A percentile compares a stretch with the other conserved stretches of the same genome.
phyloP scores from a whole-genome alignment of 176 grass and related monocot genomes.

The bread wheat (Triticum aestivum) region DNA sequence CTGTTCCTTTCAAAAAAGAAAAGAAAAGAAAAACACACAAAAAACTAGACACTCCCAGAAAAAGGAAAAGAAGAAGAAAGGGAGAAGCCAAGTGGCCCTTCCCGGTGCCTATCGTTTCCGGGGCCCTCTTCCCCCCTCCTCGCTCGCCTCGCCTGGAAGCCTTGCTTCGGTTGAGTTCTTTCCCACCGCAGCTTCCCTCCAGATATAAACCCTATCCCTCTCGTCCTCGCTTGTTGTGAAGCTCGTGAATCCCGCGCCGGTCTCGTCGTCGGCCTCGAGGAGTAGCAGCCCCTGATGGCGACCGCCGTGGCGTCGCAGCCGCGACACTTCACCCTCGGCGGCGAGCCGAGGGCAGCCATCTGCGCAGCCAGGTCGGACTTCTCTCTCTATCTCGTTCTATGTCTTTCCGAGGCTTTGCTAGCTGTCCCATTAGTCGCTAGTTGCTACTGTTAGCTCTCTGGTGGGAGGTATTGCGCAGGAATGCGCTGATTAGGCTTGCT shows the following conservation, averaged over 20 bases:
- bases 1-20: too few species aligned
- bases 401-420: background rate
- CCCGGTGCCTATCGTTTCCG: constrained; percentile 47
- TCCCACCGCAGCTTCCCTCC: constrained; percentile 48
- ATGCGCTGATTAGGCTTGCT: constrained; percentile 10
- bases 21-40: too few species aligned
- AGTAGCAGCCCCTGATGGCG: constrained; percentile 22
- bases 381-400: background rate
- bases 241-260: background rate
- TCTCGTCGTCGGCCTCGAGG: constrained; percentile 5
- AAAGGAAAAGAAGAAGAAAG: background rate
- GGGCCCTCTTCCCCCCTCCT: background rate
- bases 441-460: background rate
- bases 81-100: constrained; percentile 30
- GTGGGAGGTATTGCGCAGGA: background rate
- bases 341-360: constrained; percentile 36
- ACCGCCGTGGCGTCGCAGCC: constrained; percentile 52
- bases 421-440: background rate
- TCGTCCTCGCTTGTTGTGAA: constrained; percentile 2
- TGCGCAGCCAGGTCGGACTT: constrained; percentile 36
- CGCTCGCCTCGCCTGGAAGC: background rate
- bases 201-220: constrained; percentile 57
- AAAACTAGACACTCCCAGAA: too few species aligned
- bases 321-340: constrained; percentile 34
- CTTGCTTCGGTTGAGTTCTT: constrained; percentile 8